Base-by-base conservation (phyloP, 106 monocot genomes). In the Platanthera zijinensis region DNA sequence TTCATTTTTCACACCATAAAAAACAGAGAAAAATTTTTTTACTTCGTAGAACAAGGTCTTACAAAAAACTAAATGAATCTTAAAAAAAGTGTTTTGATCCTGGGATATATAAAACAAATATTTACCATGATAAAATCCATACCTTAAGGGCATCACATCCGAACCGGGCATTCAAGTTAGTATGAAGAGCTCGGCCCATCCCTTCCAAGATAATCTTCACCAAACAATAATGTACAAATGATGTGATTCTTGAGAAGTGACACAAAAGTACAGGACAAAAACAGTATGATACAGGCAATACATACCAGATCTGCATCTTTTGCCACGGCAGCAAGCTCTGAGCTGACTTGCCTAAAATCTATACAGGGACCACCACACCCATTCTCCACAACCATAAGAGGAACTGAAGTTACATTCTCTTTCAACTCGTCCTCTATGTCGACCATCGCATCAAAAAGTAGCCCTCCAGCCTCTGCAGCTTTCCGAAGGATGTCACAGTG, bases 381-480 rank as follows among this genome's bases (percentile, higher is more conserved):
- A 74, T 94, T 99, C 80, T 99, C 99, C 15, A 90, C 94, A 73
- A 94, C 99, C 90, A 94, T 94, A 53, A 99, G 77, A 45, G 92
- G 92, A 78, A 92, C 92, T 52, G 90, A 88, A 48, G 78, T 75
- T 21, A 78, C 69, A 28, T 75, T 70, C 15, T 76, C 85, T 81
- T 83, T 80, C 6, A 79, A 79, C 52, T 70, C 85, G 66, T 92
- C 88, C 77, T 87, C 76, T 18, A 84, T 59, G 54, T 86, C 85
- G 80, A 77, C 85, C 99, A 99, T 99, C 1, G 94, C 99, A 87
- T 99, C 99, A 72, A 99, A 82, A 51, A 99, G 80, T 22, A 99
- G 75, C 21, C 99, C 92, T 79, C 99, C 99, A 78, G 99, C 94
- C 85, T 94, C 99, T 67, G 99, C 99, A 82, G 99, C 94, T 79